Evolutionary conservation across 73 alveolate species (phyloP).

Genomic region (Durusdinium trenchii): DNA sequence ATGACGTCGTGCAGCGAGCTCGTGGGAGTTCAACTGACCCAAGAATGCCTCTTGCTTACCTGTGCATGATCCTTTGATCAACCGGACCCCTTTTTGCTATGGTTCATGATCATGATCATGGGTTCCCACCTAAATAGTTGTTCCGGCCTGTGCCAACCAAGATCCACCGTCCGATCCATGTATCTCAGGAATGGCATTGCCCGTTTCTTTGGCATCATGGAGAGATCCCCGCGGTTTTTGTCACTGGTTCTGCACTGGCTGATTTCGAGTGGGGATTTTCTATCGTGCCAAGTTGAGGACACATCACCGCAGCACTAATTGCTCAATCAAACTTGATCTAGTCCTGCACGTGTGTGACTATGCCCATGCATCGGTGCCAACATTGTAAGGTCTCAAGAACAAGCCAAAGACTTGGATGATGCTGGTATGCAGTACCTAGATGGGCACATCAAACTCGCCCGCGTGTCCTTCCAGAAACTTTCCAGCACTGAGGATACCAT

Average conservation of each 20-base stretch:
- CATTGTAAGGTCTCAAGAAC: background rate
- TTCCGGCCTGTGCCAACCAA: background rate
- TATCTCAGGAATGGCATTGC: background rate
- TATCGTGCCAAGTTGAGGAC: background rate
- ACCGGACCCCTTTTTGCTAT: background rate
- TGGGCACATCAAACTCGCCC: background rate
- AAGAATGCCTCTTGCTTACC: background rate
- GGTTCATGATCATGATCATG: background rate
- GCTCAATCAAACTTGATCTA: no score
- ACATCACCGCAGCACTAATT: background rate
- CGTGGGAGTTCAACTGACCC: background rate
- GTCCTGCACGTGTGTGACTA: background rate
- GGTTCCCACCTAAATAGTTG: background rate
- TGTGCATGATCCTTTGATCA: background rate
- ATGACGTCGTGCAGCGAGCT: background rate
- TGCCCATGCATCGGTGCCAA: background rate
- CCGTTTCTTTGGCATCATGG: constrained; percentile 17
- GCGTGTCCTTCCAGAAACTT: background rate
- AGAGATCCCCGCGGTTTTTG: background rate
- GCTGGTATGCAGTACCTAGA: background rate
- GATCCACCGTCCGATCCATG: background rate
- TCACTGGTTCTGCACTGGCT: background rate
- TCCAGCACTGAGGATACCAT: background rate
- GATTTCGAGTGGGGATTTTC: no score
- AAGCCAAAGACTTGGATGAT: background rate